These are phyloP conservation scores for Zygoascus hellenicus DNA, from an alignment of 1,139 yeast genomes.

Conservation along the genomic window DNA sequence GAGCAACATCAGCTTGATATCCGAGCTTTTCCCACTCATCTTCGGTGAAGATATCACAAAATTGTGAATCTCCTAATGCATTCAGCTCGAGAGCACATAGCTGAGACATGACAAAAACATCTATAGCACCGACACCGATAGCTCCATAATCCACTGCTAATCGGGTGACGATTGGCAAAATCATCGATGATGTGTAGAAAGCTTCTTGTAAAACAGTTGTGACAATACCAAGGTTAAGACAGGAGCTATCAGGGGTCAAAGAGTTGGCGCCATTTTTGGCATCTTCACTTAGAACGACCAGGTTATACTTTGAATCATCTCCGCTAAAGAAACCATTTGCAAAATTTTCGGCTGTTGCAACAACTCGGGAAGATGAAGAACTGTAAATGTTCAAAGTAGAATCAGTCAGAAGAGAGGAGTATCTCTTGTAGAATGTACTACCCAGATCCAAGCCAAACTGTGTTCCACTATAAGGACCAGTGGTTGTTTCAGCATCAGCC, in stretches of 20 bases:
- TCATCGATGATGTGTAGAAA: neutral
- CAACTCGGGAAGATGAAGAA: constrained; percentile 1
- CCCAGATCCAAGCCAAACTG: constrained; percentile 4
- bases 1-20: constrained; percentile 3
- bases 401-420: neutral
- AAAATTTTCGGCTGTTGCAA: constrained; percentile 3
- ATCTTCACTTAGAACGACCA: constrained; percentile 1
- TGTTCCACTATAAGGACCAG: neutral
- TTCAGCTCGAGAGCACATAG: constrained; percentile 5
- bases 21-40: constrained; percentile 1
- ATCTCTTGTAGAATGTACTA: neutral
- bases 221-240: neutral
- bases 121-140: neutral
- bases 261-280: neutral
- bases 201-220: constrained; percentile 1
- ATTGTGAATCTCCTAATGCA: constrained; percentile 3
- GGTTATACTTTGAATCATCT: constrained; percentile 1
- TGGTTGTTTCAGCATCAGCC: neutral
- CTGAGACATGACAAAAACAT: neutral
- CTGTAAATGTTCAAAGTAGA: neutral
- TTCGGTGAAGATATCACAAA: neutral
- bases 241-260: constrained; percentile 2
- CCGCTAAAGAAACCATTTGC: neutral
- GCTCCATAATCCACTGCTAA: neutral
- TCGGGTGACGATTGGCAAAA: neutral